Base-by-base conservation (phyloP, 371 early-diverging fungal genomes). In the Rhizopus microsporus region DNA sequence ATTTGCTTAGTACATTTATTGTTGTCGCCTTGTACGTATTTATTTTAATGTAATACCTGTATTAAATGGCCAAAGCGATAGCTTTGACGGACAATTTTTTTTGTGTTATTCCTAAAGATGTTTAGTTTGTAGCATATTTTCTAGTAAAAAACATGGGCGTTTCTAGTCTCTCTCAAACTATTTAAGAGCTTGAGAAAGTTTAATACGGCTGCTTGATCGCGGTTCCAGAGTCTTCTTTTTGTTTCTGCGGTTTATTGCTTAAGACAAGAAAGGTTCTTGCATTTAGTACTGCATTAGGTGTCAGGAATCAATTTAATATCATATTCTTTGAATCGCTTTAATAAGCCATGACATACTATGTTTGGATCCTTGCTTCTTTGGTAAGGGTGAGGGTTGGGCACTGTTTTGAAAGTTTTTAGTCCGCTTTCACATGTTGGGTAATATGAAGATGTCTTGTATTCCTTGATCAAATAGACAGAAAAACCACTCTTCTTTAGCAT, bases 401-500 rank as follows among this genome's bases (percentile, higher is more conserved):
- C 58, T 0, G 23, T 33, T 33, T 51, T 57, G 32, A 42, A 49
- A 3, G 6, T 43, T 32, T 57, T 32, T 13, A 57, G 12, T 32
- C 30, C 23, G 4, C 5, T 45, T 33, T 44, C 31, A 46, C 56
- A 55, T 5, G 7, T 12, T 6, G 56, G 56, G 17, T 34, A 55
- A 31, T 35, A 15, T 0, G 8, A 31, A 6, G 56, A 46, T 0
- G 56, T 56, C 12, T 48, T 56, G 39, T 33, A 56, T 35, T 56
- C 57, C 30, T 56, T 32, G 10, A 56, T 30, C 3, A 39, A n/a
- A 16, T 51, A 50, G 3, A 57, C 23, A 1, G 5, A 0, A 29
- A 50, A 57, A 3, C 51, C 43, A 5, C 43, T 50, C 30, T 57
- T 57, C 23, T 47, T 44, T 15, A 57, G 15, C 4, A 38, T 23